These are phyloP conservation scores for Exophiala calicioides DNA, from an alignment of 2,329 filamentous ascomycete genomes.

Conservation along the genomic window DNA sequence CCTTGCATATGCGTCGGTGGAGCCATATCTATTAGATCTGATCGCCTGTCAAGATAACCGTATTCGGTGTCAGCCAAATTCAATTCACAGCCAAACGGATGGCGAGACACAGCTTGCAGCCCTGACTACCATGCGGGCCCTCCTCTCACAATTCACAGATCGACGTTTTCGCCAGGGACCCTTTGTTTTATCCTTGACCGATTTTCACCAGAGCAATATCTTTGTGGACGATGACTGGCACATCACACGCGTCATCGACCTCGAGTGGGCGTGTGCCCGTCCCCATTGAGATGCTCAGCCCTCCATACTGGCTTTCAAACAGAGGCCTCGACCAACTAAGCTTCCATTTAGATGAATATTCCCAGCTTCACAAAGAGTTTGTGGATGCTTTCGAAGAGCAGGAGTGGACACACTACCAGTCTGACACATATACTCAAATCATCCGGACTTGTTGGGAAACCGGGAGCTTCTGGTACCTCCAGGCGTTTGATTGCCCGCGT, in stretches of 20 bases:
- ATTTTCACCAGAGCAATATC: constrained; percentile 43
- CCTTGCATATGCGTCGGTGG: constrained; percentile 36
- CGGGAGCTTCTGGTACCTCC: background rate
- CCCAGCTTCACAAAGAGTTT: constrained; percentile 5
- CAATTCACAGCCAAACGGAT: no score
- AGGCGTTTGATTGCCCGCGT: background rate
- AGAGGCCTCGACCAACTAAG: constrained; percentile 12
- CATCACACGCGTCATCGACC: constrained; percentile 37
- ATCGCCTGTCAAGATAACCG: constrained; percentile 40
- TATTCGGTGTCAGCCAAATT: no score
- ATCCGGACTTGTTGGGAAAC: background rate
- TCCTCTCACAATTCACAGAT: constrained; percentile 29
- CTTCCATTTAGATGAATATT: constrained; percentile 1
- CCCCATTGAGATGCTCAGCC: constrained; percentile 34
- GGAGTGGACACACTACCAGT: background rate
- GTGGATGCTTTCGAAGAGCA: constrained; percentile 6
- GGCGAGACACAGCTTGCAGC: constrained; percentile 29
- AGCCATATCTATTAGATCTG: constrained; percentile 38
- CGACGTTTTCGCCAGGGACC: constrained; percentile 37
- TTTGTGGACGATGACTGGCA: constrained; percentile 36
- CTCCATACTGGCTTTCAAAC: constrained; percentile 28
- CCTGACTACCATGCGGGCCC: constrained; percentile 33
- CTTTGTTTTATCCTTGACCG: constrained; percentile 41
- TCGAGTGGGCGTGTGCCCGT: constrained; percentile 38
- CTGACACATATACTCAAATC: background rate